Base-by-base conservation (phyloP, 2,329 filamentous ascomycete genomes). In the Cladophialophora bantiana region DNA sequence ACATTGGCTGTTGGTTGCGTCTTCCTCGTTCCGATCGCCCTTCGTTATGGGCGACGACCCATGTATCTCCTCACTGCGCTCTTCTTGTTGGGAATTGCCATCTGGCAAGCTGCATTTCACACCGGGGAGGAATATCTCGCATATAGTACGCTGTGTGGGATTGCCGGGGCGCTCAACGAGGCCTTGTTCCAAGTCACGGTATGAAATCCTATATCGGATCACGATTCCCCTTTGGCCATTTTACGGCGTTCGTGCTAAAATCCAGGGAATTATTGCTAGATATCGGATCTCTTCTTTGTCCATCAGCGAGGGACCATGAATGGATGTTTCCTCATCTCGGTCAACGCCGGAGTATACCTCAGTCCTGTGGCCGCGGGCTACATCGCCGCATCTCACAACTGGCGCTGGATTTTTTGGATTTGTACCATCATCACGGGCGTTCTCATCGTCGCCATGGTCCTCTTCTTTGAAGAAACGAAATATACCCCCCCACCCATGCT, bases 301-400 rank as follows among this genome's bases (percentile, higher is more conserved):
- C 82, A 84, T 62, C 78, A 84, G 54, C 78, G 79, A 18, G 82
- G 80, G 0, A 75, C 77, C 3, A 83, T 83, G 80, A 86, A 85
- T 67, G 77, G 75, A 0, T 75, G 82, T 9, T 86, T 84, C 64
- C 75, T 84, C 71, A 79, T 77, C 66, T 50, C 71, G 75, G n/a
- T 76, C 77, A 77, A 74, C 71, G 72, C 76, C 65, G 75, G 77
- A n/a, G 77, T 78, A 65, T 77, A 76, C 48, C 66, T 78, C 2
- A 73, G 73, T 0, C 76, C 76, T 3, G 76, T 78, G 65, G 76
- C 74, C 12, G 74, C 75, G 10, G 77, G 77, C 0, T 68, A 71
- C 4, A 73, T 77, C 45, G 76, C 73, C 10, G 74, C 70, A 9
- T 53, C 54, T 12, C 74, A 78, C 62, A 75, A 77, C 10, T 80